Conservation (phyloP, 2,329 filamentous ascomycete species). For the Immersiporthe knoxdaviesiana region DNA sequence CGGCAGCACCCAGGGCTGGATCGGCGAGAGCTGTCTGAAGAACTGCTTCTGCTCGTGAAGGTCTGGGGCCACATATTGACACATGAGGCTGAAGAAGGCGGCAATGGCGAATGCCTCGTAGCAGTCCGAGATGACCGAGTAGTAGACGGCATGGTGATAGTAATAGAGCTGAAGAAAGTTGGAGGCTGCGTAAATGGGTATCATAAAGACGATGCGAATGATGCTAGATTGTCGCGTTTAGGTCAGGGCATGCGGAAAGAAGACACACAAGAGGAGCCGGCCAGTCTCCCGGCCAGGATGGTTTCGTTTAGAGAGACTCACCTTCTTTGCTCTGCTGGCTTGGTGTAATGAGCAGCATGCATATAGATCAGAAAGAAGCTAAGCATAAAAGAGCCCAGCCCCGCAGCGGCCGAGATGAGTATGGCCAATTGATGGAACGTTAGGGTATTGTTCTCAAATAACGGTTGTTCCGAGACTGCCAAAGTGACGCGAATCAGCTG, state of each 20-base stretch:
- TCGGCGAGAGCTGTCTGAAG: conserved; percentile 69
- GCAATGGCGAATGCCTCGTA: conserved; percentile 90
- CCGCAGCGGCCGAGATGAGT: conserved; percentile 52
- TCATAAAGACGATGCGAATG: conserved; percentile 87
- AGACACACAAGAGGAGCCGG: not conserved
- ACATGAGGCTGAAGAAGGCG: conserved; percentile 82
- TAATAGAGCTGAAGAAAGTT: conserved; percentile 74
- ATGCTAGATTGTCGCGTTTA: conserved; percentile 55
- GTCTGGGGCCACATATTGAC: conserved; percentile 77
- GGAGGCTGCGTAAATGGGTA: conserved; percentile 77
- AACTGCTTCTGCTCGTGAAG: conserved; percentile 82
- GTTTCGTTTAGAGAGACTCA: conserved; percentile 36
- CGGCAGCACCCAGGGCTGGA: conserved; percentile 76
- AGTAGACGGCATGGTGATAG: conserved; percentile 81
- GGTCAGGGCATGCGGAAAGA: conserved; percentile 12
- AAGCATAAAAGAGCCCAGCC: conserved; percentile 54
- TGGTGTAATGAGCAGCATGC: conserved; percentile 64
- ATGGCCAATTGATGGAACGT: conserved; percentile 60
- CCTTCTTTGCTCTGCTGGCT: conserved; percentile 63
- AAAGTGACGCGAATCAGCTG: conserved; percentile 37
- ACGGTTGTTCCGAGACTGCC: conserved; percentile 49
- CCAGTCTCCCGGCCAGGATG: not conserved
- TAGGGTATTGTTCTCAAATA: conserved; percentile 47
- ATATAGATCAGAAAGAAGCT: conserved; percentile 61
- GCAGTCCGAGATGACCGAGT: conserved; percentile 78